Evolutionary conservation across 192 early-diverging fungal species (phyloP).

Genomic region (Umbelopsis ramanniana): DNA sequence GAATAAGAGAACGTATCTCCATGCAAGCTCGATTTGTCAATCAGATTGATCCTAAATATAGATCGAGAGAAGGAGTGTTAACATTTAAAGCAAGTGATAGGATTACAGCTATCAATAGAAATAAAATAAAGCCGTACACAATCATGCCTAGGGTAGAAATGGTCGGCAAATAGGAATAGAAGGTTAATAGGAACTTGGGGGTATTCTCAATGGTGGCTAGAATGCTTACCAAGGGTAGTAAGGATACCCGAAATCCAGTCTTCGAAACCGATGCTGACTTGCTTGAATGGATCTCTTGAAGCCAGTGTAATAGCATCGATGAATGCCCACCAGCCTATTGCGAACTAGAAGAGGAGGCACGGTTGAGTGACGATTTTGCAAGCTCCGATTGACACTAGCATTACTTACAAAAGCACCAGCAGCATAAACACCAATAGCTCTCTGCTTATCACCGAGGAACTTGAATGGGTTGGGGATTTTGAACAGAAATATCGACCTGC

Average conservation of each 20-base stretch:
- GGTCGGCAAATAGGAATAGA: not conserved
- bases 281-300: constrained; percentile 24
- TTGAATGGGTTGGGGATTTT: constrained; percentile 18
- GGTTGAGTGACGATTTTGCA: too few relatives aligned
- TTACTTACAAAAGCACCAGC: constrained; percentile 17
- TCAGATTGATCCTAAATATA: constrained; percentile 51
- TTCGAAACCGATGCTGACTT: constrained; percentile 51
- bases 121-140: constrained; percentile 45
- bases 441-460: constrained; percentile 13
- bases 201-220: not conserved
- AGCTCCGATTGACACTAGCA: not conserved
- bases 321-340: constrained; percentile 67
- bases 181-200: not conserved
- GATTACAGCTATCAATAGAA: not conserved
- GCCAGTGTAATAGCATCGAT: constrained; percentile 58
- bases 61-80: not conserved
- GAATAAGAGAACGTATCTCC: constrained; percentile 51
- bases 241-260: constrained; percentile 65
- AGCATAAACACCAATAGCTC: constrained; percentile 12
- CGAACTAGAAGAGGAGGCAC: constrained; percentile 43
- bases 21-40: constrained; percentile 54
- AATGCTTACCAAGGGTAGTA: constrained; percentile 45
- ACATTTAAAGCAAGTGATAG: not conserved
- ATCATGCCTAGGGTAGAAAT: constrained; percentile 44
- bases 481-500: constrained; percentile 19